These are phyloP conservation scores for Claviceps maximensis DNA, from an alignment of 2,329 filamentous ascomycete genomes.

Conservation along the genomic window DNA sequence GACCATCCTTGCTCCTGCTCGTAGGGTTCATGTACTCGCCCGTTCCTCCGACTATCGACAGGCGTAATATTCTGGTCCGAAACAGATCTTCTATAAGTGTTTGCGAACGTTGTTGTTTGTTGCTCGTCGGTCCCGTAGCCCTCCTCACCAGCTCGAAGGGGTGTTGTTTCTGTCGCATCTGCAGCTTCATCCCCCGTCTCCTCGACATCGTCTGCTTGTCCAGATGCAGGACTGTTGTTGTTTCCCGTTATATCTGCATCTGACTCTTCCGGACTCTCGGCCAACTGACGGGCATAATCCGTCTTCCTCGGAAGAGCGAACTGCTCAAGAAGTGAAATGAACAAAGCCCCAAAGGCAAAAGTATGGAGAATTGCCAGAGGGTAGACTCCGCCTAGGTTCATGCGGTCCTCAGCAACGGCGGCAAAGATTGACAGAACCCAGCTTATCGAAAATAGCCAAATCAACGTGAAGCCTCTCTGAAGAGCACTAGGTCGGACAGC, in stretches of 20 bases:
- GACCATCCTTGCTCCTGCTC: constrained; percentile 80
- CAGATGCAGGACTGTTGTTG: constrained; percentile 19
- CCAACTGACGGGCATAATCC: constrained; percentile 49
- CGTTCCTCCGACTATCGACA: constrained; percentile 7
- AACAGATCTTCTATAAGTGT: constrained; percentile 39
- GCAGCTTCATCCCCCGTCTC: constrained; percentile 14
- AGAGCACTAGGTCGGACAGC: constrained; percentile 75
- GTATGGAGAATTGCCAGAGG: constrained; percentile 69
- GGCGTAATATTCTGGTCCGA: constrained; percentile 11
- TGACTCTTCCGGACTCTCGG: constrained; percentile 33
- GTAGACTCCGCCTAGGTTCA: constrained; percentile 64
- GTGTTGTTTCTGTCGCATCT: constrained; percentile 38
- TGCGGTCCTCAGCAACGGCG: constrained; percentile 64
- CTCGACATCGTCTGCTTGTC: background rate
- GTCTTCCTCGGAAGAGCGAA: constrained; percentile 61
- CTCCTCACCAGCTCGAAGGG: constrained; percentile 28
- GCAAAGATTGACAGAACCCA: constrained; percentile 61
- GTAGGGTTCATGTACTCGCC: constrained; percentile 31
- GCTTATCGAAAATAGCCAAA: constrained; percentile 70
- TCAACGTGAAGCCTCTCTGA: constrained; percentile 63
- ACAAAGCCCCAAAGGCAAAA: constrained; percentile 57
- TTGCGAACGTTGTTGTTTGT: constrained; percentile 37
- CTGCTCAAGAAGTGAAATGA: constrained; percentile 67
- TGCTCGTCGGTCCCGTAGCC: constrained; percentile 23
- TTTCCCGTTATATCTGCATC: constrained; percentile 22